Percentiles rank a stretch among this genome's conserved stretches.
Evolutionary conservation across 2,329 filamentous ascomycete species (phyloP).

Genomic region (Pestalotiopsis sp.): DNA sequence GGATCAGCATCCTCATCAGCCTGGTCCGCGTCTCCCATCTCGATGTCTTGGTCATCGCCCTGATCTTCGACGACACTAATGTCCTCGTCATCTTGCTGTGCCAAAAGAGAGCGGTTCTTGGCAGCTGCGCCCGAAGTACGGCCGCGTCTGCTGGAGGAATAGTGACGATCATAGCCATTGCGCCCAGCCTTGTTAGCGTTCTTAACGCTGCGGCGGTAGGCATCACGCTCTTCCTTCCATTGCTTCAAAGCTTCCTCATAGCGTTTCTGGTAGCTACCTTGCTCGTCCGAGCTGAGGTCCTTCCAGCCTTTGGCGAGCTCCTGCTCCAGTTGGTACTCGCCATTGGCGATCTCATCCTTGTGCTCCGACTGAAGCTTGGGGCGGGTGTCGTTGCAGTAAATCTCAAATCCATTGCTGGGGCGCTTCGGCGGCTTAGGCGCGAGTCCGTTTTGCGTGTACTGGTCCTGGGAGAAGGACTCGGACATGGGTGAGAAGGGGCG

Average conservation of each 20-base stretch:
- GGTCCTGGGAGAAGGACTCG: slow-evolving; percentile 55
- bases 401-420: slow-evolving; percentile 53
- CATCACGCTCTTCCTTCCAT: slow-evolving; percentile 47
- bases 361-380: slow-evolving; percentile 45
- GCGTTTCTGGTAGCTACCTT: slow-evolving; percentile 50
- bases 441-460: slow-evolving; percentile 46
- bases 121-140: slow-evolving; percentile 20
- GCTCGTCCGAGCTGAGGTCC: slow-evolving; percentile 50
- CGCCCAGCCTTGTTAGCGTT: slow-evolving; percentile 29
- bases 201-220: slow-evolving; percentile 33
- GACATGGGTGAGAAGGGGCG: slow-evolving; percentile 51
- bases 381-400: slow-evolving; percentile 56
- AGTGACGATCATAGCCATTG: slow-evolving; percentile 25
- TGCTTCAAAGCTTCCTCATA: slow-evolving; percentile 41
- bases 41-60: slow-evolving; percentile 19
- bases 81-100: slow-evolving; percentile 27
- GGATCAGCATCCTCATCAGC: slow-evolving; percentile 18
- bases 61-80: slow-evolving; percentile 19
- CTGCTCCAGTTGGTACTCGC: slow-evolving; percentile 49
- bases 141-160: slow-evolving; percentile 19
- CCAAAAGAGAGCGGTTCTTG: slow-evolving; percentile 23
- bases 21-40: slow-evolving; percentile 19
- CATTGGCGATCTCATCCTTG: slow-evolving; percentile 39
- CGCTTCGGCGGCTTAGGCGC: slow-evolving; percentile 43
- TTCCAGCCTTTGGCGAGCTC: slow-evolving; percentile 60